Evolutionary conservation across 1,139 yeast genomes (phyloP).

Genomic region (Geotrichum siamense): DNA sequence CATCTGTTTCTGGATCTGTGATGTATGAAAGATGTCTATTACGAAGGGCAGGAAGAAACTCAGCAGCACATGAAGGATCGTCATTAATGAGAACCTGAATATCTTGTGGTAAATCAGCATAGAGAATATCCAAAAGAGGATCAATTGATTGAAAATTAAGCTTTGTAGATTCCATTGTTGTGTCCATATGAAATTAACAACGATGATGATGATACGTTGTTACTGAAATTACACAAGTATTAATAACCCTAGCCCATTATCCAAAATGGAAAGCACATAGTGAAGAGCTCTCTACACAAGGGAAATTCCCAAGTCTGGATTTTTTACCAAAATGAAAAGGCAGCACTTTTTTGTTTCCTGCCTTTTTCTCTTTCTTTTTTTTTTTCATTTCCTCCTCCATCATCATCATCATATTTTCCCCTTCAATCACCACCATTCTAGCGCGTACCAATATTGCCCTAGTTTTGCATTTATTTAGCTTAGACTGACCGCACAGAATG

Average conservation of each 20-base stretch:
- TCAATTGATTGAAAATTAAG: conserved; percentile 16
- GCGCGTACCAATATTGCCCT: neutral
- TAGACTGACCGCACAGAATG: conserved; percentile 41
- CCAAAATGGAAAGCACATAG: too few relatives aligned
- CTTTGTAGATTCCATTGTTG: neutral
- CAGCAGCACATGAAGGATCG: neutral
- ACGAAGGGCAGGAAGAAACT: conserved; percentile 11
- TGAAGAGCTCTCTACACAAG: too few relatives aligned
- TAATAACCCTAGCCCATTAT: too few relatives aligned
- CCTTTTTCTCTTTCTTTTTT: conserved; percentile 3
- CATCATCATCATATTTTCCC: neutral
- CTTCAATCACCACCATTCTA: neutral
- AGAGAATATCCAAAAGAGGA: conserved; percentile 26
- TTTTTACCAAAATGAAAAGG: conserved; percentile 2
- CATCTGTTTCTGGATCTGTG: conserved; percentile 11
- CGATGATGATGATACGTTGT: too few relatives aligned
- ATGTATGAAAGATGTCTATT: conserved; percentile 6
- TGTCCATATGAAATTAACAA: too few relatives aligned
- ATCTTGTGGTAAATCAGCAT: conserved; percentile 22
- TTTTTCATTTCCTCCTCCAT: neutral
- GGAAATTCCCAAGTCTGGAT: too few relatives aligned
- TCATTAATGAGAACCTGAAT: conserved; percentile 8
- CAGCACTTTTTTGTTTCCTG: conserved; percentile 11
- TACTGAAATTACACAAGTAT: too few relatives aligned
- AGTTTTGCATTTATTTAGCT: too few relatives aligned